These are phyloP conservation scores for Ascodesmis nigricans DNA, from an alignment of 495 filamentous ascomycete species.

Conservation along the genomic window DNA sequence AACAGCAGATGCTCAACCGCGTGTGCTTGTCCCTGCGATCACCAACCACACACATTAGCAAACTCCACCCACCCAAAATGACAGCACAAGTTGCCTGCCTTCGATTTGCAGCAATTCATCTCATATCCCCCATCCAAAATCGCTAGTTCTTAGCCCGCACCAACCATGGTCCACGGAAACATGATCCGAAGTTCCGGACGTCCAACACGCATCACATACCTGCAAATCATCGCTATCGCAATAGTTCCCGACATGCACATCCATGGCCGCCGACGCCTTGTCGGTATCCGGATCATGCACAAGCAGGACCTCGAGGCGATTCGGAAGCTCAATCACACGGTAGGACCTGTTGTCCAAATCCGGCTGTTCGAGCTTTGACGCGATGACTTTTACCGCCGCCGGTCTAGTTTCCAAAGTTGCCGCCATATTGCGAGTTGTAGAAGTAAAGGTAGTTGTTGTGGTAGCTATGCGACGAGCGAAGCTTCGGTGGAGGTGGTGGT, in stretches of 20 bases:
- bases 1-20: slow-evolving; percentile 51
- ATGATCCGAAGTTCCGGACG: too few relatives aligned
- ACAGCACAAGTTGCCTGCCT: too few relatives aligned
- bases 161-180: background rate
- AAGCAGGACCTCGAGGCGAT: slow-evolving; percentile 78
- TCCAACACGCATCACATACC: too few relatives aligned
- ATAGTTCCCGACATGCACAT: slow-evolving; percentile 91
- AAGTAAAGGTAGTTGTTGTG: too few relatives aligned
- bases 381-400: slow-evolving; percentile 40
- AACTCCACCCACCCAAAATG: background rate
- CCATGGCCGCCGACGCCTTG: slow-evolving; percentile 85
- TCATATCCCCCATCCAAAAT: too few relatives aligned
- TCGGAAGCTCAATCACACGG: slow-evolving; percentile 62
- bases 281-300: slow-evolving; percentile 92
- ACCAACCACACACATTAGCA: slow-evolving; percentile 9
- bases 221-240: slow-evolving; percentile 78
- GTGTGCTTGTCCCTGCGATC: slow-evolving; percentile 17
- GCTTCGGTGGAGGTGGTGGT: too few relatives aligned
- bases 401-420: too few relatives aligned
- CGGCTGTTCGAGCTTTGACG: slow-evolving; percentile 66
- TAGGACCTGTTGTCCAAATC: slow-evolving; percentile 76
- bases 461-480: too few relatives aligned
- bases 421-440: too few relatives aligned
- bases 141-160: too few relatives aligned
- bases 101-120: too few relatives aligned